Conservation (phyloP, 371 early-diverging fungal species). For the Mucor racemosus region DNA sequence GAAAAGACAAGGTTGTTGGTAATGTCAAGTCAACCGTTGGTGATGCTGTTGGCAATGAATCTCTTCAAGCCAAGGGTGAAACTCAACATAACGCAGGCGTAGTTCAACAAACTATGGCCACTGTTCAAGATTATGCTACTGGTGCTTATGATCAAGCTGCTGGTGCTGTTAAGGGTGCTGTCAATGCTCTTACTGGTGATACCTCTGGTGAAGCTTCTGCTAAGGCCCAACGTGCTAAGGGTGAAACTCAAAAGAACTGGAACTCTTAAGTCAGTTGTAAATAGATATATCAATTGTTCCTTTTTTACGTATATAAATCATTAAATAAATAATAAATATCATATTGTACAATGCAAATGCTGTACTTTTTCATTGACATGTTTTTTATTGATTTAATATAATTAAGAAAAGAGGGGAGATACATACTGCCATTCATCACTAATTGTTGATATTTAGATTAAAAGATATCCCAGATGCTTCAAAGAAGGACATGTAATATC, state of each 20-base stretch:
- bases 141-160: constrained; percentile 25
- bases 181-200: constrained; percentile 25
- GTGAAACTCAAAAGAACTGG: constrained; percentile 24
- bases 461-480: too few species aligned
- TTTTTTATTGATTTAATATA: too few species aligned
- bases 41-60: constrained; percentile 34
- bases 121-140: constrained; percentile 21
- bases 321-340: neutral
- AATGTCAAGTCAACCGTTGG: constrained; percentile 46
- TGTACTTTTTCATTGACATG: too few species aligned
- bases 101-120: constrained; percentile 27
- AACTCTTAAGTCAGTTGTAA: constrained; percentile 19
- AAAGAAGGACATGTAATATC: too few species aligned
- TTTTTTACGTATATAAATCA: neutral
- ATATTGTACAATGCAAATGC: too few species aligned
- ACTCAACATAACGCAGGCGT: constrained; percentile 39
- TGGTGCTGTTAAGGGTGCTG: constrained; percentile 27
- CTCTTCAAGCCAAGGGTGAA: constrained; percentile 44
- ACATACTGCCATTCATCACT: too few species aligned
- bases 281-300: neutral
- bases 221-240: constrained; percentile 20
- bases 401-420: too few species aligned
- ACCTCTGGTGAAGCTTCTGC: constrained; percentile 16
- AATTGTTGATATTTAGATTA: too few species aligned
- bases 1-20: constrained; percentile 43